These are phyloP conservation scores for slime mould (Dictyostelium discoideum) DNA, from an alignment of 78 protist genomes.

Conservation along the genomic window dicty_2.7 NC_007088.5:5693001-5693500, in stretches of 20 bases:
- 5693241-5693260: conserved; percentile 87
- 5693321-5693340: conserved; percentile 38
- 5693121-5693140: conserved; percentile 36
- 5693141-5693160: conserved; percentile 53
- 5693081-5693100: conserved; percentile 88
- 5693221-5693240: conserved; percentile 86
- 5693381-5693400: too few species aligned
- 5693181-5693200: conserved; percentile 52
- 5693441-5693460: too few species aligned
- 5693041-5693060: conserved; percentile 78
- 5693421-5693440: too few species aligned
- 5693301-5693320: conserved; percentile 56
- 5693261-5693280: conserved; percentile 88
- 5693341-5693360: neutral
- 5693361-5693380: too few species aligned
- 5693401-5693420: too few species aligned
- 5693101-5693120: conserved; percentile 81
- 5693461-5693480: conserved; percentile 18
- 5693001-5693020: conserved; percentile 31
- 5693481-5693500: conserved; percentile 44
- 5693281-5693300: conserved; percentile 76
- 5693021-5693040: conserved; percentile 44
- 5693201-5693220: conserved; percentile 32
- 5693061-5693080: conserved; percentile 81
- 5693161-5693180: conserved; percentile 54